Evolutionary conservation across 139 green algal species (phyloP).

Genomic region (Zygnema circumcarinatum): DNA sequence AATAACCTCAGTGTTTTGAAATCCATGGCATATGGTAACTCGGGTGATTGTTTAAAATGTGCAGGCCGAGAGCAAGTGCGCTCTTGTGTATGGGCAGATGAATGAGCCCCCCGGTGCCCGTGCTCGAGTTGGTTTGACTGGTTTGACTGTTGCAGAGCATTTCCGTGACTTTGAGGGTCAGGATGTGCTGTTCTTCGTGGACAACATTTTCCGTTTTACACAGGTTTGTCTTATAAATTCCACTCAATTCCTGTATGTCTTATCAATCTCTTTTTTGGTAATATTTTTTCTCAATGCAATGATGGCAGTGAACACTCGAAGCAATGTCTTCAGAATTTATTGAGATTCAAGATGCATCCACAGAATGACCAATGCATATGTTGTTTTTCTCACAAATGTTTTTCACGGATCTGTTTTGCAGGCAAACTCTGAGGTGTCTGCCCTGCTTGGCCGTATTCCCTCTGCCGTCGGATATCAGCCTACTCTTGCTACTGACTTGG

Average conservation of each 20-base stretch:
- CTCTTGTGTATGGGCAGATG: constrained; percentile 99
- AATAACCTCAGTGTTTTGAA: too few relatives aligned
- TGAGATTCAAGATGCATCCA: too few relatives aligned
- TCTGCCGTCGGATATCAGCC: constrained; percentile 99
- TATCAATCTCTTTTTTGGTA: neutral
- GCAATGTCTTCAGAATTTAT: too few relatives aligned
- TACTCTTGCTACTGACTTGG: constrained; percentile 98
- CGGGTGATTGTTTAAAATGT: neutral
- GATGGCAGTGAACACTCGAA: too few relatives aligned
- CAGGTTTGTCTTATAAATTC: constrained; percentile 26
- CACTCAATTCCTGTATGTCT: neutral
- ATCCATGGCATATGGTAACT: too few relatives aligned
- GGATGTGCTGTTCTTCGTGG: constrained; percentile 99
- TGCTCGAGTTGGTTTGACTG: constrained; percentile 96
- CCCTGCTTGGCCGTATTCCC: constrained; percentile 96
- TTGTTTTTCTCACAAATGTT: too few relatives aligned
- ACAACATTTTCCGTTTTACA: constrained; percentile 99
- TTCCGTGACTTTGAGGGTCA: constrained; percentile 99
- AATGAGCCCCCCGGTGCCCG: constrained; percentile 98
- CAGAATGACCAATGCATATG: too few relatives aligned
- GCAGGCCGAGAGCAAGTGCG: constrained; percentile 91
- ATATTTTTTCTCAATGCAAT: too few relatives aligned
- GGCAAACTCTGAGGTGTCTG: constrained; percentile 82
- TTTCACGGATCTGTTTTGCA: too few relatives aligned
- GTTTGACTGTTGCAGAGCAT: constrained; percentile 98